Evolutionary conservation across 2,329 filamentous ascomycete genomes (phyloP).

Genomic region (Sporothrix variecibatus): DNA sequence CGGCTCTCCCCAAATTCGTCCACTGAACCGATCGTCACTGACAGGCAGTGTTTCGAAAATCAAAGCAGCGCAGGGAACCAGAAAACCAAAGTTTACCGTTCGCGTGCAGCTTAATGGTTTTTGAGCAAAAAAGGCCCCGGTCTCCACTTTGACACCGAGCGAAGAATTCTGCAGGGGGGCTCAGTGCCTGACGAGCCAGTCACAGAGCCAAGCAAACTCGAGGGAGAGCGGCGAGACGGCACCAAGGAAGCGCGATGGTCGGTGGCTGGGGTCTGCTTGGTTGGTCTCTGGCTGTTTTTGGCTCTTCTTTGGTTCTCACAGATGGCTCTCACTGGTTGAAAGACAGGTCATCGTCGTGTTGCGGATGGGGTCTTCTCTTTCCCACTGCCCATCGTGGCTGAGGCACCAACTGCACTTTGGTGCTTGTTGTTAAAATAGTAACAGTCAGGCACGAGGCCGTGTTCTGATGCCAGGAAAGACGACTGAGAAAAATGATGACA

Average conservation of each 20-base stretch:
- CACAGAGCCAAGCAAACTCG: background rate
- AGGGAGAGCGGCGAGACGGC: background rate
- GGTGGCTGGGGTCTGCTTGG: background rate
- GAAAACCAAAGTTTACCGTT: background rate
- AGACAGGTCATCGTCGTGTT: background rate
- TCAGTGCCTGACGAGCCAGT: background rate
- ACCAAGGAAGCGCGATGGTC: background rate
- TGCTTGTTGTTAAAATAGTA: background rate
- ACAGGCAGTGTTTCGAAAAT: too few species aligned
- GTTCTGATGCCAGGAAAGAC: background rate
- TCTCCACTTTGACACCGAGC: background rate
- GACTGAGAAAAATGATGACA: background rate
- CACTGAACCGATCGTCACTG: background rate
- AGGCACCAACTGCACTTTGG: background rate
- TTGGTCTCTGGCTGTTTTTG: background rate
- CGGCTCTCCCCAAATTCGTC: background rate
- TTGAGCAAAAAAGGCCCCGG: background rate
- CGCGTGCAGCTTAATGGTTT: background rate
- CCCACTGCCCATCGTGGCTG: background rate
- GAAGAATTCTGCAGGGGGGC: background rate
- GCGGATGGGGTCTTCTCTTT: background rate
- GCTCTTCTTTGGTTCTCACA: background rate
- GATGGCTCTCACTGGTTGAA: background rate
- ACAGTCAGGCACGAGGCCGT: background rate
- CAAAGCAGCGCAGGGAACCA: too few species aligned